Evolutionary conservation across 805 yeast species (phyloP), one percentile per base, ranked within the genome.

Genomic region (Teunomyces gatunensis): DNA sequence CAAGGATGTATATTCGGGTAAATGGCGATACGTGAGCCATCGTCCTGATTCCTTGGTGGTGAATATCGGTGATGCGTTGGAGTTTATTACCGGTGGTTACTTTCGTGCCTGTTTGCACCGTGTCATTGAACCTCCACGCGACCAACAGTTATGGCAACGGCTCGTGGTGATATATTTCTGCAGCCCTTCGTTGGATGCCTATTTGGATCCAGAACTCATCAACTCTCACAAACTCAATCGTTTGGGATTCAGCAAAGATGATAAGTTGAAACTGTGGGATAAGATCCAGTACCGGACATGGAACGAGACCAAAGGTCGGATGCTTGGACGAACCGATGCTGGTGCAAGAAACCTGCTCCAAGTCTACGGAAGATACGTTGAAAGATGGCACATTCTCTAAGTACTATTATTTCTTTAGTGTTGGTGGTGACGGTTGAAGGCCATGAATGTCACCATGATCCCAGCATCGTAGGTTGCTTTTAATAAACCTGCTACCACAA

Each of bases 91-190:
- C 20, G 81, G 80, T 4, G 76, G 75, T 0, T 74, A 69, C 47
- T 77, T 75, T 59, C 71, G 72, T 46, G 71, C 78, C 11, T 67
- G 77, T 6, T 62, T 76, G 39, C 81, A 77, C 46, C 55, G 80
- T 42, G 81, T 77, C 4, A 67, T 72, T n/a, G 67, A 71, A 27
- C 79, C 80, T 4, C 79, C 79, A 3, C 49, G 45, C 2, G 75
- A 73, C 42, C 81, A 77, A 53, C 52, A 50, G 18, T 48, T 55
- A 1, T 64, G 59, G 50, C 57, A 64, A 25, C 60, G 80, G 44
- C 63, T 71, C 48, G 71, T 72, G 3, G 48, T 74, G 2, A 74
- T 76, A 17, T 73, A 75, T 48, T 76, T 76, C 58, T 63, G 70
- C 45, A 68, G 73, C 51, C 77, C 78, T 6, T 54, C 64, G 13